A percentile compares a stretch with the other conserved stretches of the same genome.
phyloP scores from a whole-genome alignment of 2,329 filamentous ascomycete species.

The Fusarium secorum region DNA sequence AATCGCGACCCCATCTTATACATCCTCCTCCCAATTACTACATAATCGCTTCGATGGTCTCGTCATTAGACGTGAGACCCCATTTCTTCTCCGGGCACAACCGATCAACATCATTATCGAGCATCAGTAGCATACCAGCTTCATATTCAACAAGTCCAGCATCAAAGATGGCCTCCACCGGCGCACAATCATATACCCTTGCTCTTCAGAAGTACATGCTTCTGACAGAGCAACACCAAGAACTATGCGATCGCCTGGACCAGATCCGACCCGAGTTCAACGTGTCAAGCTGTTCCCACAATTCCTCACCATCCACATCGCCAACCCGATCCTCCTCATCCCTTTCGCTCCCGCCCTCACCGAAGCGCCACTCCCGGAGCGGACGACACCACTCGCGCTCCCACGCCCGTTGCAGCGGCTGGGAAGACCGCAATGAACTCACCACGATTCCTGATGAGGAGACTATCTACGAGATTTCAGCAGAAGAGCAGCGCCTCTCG shows the following conservation, averaged over 20 bases:
- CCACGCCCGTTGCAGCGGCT: slow-evolving; percentile 47
- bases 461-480: slow-evolving; percentile 57
- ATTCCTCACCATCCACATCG: slow-evolving; percentile 65
- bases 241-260: slow-evolving; percentile 60
- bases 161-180: slow-evolving; percentile 43
- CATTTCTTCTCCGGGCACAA: slow-evolving; percentile 39
- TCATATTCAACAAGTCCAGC: neutral
- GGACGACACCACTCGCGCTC: slow-evolving; percentile 40
- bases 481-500: slow-evolving; percentile 62
- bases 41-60: slow-evolving; percentile 45
- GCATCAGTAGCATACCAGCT: slow-evolving; percentile 11
- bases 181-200: slow-evolving; percentile 51
- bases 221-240: slow-evolving; percentile 63
- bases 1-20: slow-evolving; percentile 3
- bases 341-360: slow-evolving; percentile 58
- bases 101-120: slow-evolving; percentile 36
- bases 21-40: slow-evolving; percentile 4
- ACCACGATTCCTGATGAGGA: slow-evolving; percentile 57
- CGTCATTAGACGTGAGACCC: slow-evolving; percentile 43
- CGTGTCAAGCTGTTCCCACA: slow-evolving; percentile 47
- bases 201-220: slow-evolving; percentile 63
- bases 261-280: slow-evolving; percentile 56
- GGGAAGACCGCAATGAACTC: slow-evolving; percentile 46
- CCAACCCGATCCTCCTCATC: slow-evolving; percentile 63
- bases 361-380: slow-evolving; percentile 52